These are phyloP conservation scores for Coniochaeta sp. DNA, from an alignment of 2,329 filamentous ascomycete genomes.

Conservation along the genomic window DNA sequence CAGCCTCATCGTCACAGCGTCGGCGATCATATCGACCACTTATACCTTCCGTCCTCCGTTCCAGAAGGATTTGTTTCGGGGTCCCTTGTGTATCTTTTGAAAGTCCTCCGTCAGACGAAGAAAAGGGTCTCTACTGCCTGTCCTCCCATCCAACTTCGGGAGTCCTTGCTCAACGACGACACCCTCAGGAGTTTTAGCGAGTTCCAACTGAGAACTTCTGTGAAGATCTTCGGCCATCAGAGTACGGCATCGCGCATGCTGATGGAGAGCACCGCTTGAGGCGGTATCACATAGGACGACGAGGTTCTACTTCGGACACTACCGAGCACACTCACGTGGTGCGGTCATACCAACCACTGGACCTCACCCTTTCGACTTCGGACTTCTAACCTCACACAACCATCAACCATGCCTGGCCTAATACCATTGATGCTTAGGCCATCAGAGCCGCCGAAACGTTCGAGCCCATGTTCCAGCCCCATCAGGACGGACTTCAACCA, in stretches of 20 bases:
- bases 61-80: slow-evolving; percentile 7
- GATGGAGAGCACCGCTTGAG: slow-evolving; percentile 5
- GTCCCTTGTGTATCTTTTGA: slow-evolving; percentile 9
- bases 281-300: background rate
- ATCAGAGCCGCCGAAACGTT: slow-evolving; percentile 9
- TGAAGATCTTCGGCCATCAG: slow-evolving; percentile 5
- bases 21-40: slow-evolving; percentile 10
- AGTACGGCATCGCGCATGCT: slow-evolving; percentile 7
- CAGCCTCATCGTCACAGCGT: slow-evolving; percentile 10
- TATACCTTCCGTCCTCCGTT: slow-evolving; percentile 6
- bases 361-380: too few relatives aligned
- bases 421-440: slow-evolving; percentile 20
- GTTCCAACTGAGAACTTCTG: slow-evolving; percentile 6
- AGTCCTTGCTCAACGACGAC: slow-evolving; percentile 1
- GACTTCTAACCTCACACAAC: slow-evolving; percentile 3
- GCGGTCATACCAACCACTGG: background rate
- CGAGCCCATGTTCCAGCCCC: slow-evolving; percentile 9
- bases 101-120: slow-evolving; percentile 5
- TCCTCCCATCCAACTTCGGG: slow-evolving; percentile 4
- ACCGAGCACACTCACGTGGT: background rate
- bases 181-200: slow-evolving; percentile 8
- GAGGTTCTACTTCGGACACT: background rate
- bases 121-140: background rate
- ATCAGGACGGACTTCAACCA: too few relatives aligned
- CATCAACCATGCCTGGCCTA: slow-evolving; percentile 16